Base-by-base conservation (phyloP, 495 filamentous ascomycete species). In the Sphaerosporella brunnea region DNA sequence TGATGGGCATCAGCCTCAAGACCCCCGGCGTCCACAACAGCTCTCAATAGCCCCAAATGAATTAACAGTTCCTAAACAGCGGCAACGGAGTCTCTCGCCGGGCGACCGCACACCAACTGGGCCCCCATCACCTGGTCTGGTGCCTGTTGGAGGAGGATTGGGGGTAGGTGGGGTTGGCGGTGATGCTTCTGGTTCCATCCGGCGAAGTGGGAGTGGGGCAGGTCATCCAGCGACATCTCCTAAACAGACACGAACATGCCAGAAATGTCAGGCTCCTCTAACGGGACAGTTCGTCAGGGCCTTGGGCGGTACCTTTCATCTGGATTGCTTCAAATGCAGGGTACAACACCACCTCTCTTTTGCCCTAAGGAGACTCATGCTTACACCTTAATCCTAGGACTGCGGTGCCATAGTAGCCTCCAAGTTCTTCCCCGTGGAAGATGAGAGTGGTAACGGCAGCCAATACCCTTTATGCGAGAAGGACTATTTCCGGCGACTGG, bases 391-490 rank as follows among this genome's bases (percentile, higher is more conserved):
- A 30, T 4, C 51, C 18, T 55, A 97, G 90, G 92, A 99, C 62
- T 99, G 92, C 53, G 84, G 80, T 37, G 77, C 93, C 64, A 87
- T 93, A 47, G 92, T 99, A 23, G 90, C 92, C 15, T 93, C 87
- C 21, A 96, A 96, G 59, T 99, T 96, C 69, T 99, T 99, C 63
- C 90, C 92, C 2, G 79, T 92, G 2, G 86, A 94, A 53, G 84
- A 92, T 36, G 83, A 92, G 47, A 75, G 82, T 50, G 81, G 80
- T 7, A 78, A 70, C 35, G 75, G 78, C 23, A n/a, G n/a, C n/a
- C 92, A 94, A 63, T 96, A 93, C 62, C 92, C 90, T 0, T 73
- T 99, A 2, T 99, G 90, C 69, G 92, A 99, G 62, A 93, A 79
- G 3, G 92, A 99, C 65, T 99, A 96, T 61, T 99, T 99, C 60